Percentiles rank a stretch among this genome's conserved stretches.
These are phyloP conservation scores for Petunia axillaris DNA, from an alignment of 257 asterid genomes.

Conservation along the genomic window DNA sequence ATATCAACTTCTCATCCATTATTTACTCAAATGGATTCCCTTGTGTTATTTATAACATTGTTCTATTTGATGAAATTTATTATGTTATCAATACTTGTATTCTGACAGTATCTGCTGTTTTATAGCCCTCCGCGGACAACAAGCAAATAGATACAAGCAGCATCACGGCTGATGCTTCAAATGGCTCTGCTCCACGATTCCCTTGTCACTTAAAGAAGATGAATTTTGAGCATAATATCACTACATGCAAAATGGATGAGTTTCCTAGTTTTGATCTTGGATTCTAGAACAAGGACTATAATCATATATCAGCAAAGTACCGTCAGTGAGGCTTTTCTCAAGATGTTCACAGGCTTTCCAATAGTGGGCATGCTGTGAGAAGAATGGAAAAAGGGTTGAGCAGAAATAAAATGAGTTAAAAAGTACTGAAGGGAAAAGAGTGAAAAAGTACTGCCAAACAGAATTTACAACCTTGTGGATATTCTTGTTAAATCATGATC, in stretches of 20 bases:
- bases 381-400: neutral
- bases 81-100: neutral
- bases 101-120: slow-evolving; percentile 30
- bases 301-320: neutral
- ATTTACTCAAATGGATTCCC: slow-evolving; percentile 1
- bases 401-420: neutral
- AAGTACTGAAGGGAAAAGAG: neutral
- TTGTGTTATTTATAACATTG: neutral
- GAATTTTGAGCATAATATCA: slow-evolving; percentile 32
- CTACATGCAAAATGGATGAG: slow-evolving; percentile 38
- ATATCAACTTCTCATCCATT: slow-evolving; percentile 3
- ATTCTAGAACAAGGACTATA: slow-evolving; percentile 43
- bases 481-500: neutral
- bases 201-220: slow-evolving; percentile 28
- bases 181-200: slow-evolving; percentile 30
- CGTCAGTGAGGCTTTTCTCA: neutral
- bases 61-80: too few species aligned
- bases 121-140: slow-evolving; percentile 40
- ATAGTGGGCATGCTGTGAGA: neutral
- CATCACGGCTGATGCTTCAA: slow-evolving; percentile 29
- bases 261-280: slow-evolving; percentile 88
- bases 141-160: slow-evolving; percentile 33
- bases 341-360: neutral
- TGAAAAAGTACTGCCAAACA: neutral
- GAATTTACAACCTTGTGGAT: neutral